Percentiles rank a stretch among this genome's conserved stretches.
Conservation (phyloP, 768 basidiomycete genomes). For the Cantharellus anzutake region DNA sequence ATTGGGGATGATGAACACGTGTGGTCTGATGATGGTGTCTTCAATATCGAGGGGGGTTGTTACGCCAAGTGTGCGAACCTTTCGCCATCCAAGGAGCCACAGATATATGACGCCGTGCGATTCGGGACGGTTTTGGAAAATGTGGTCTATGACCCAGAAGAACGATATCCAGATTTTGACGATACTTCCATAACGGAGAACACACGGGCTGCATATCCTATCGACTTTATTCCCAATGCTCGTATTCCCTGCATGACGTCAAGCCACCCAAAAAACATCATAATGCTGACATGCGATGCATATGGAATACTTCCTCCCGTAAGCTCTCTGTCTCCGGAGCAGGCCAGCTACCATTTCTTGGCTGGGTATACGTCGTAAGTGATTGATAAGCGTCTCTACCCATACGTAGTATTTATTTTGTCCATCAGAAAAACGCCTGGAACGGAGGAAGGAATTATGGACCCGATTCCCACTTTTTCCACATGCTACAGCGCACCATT, state of each 20-base stretch:
- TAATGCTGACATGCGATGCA: slow-evolving; percentile 95
- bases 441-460: slow-evolving; percentile 92
- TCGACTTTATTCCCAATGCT: slow-evolving; percentile 91
- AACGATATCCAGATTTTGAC: slow-evolving; percentile 83
- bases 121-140: slow-evolving; percentile 98
- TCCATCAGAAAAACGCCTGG: slow-evolving; percentile 76
- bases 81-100: slow-evolving; percentile 63
- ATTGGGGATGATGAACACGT: slow-evolving; percentile 99
- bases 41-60: slow-evolving; percentile 99
- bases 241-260: slow-evolving; percentile 72
- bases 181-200: slow-evolving; percentile 96
- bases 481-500: slow-evolving; percentile 99
- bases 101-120: slow-evolving; percentile 86
- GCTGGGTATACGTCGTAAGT: slow-evolving; percentile 85
- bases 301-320: slow-evolving; percentile 97
- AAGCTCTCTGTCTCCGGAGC: slow-evolving; percentile 75
- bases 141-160: slow-evolving; percentile 81
- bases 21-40: slow-evolving; percentile 96
- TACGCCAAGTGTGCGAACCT: slow-evolving; percentile 98
- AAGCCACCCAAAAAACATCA: slow-evolving; percentile 80
- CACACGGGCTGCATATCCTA: slow-evolving; percentile 97
- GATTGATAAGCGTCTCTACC: background rate
- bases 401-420: background rate
- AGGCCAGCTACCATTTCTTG: slow-evolving; percentile 95
- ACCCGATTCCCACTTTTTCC: slow-evolving; percentile 97